Evolutionary conservation across 495 filamentous ascomycete species (phyloP), one percentile per base, ranked within the genome.

Genomic region (Aspergillus leporis): DNA sequence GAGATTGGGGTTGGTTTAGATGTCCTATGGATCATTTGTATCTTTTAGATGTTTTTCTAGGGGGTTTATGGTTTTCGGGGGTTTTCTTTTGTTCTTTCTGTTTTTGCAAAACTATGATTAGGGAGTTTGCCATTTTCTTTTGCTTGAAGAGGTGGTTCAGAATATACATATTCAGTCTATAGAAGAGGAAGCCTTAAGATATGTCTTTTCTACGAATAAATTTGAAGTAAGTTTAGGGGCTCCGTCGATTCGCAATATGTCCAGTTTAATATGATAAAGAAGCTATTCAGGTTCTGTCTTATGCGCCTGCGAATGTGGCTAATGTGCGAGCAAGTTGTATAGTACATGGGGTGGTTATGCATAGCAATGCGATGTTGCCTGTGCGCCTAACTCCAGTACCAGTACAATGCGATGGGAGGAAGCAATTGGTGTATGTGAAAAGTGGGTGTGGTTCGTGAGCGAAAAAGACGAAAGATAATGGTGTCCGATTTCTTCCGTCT

Each of bases 21-120:
- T 51, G 54, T 60, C 53, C 59, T 62, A 59, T 69, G 58, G 51
- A 56, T 66, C 59, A 52, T 67, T 62, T 63, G 54, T 62, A 38
- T 54, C 8, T 40, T 53, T 60, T 51, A 40, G 25, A 12, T 50
- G 25, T 28, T 28, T 6, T 28, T 50, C 23, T 30, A 28, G 14
- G 12, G 47, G n/a, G 50, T 48, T 57, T 60, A 38, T 10, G 38
- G 38, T 12, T 16, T 52, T 32, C 50, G 14, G 22, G 50, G 50
- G 31, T 19, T 52, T 41, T 14, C 0, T 41, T 48, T 46, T 56
- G 58, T 31, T 56, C 19, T 58, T 50, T 40, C 18, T 46, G 50
- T 36, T 21, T 38, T 47, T 9, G 7, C 41, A 45, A 9, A 50
- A 6, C 13, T 49, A 21, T 16, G 41, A 48, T 48, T 28, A 50